phyloP scores from a whole-genome alignment of 192 early-diverging fungal species.

The Gonapodya prolifera region DNA sequence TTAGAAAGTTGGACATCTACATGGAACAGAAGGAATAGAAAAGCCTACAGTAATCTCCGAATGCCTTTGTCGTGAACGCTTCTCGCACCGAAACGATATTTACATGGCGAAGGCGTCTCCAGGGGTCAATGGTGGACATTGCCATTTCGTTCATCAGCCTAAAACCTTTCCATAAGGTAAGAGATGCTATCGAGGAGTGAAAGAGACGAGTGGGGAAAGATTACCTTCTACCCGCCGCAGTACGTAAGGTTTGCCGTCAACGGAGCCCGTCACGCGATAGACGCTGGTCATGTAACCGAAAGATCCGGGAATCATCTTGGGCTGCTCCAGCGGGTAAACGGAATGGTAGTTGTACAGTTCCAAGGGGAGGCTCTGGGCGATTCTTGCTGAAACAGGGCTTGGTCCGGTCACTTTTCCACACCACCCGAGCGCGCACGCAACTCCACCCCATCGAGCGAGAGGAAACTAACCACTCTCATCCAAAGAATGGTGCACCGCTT shows the following conservation, averaged over 20 bases:
- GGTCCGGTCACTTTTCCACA: too few relatives aligned
- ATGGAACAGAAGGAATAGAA: neutral
- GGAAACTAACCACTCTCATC: slow-evolving; percentile 24
- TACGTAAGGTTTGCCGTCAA: slow-evolving; percentile 76
- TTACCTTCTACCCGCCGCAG: slow-evolving; percentile 71
- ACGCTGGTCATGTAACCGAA: slow-evolving; percentile 58
- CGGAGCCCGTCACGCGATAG: slow-evolving; percentile 75
- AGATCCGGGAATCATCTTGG: slow-evolving; percentile 31
- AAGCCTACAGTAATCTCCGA: slow-evolving; percentile 72
- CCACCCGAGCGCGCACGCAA: slow-evolving; percentile 18
- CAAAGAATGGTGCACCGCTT: slow-evolving; percentile 28
- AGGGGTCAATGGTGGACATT: slow-evolving; percentile 71
- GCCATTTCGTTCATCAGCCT: slow-evolving; percentile 64
- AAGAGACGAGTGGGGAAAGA: slow-evolving; percentile 37
- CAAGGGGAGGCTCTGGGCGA: slow-evolving; percentile 29
- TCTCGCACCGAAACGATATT: slow-evolving; percentile 79
- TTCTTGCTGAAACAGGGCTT: neutral
- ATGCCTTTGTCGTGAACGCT: slow-evolving; percentile 90
- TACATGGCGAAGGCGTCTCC: slow-evolving; percentile 70
- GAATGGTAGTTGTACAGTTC: slow-evolving; percentile 88
- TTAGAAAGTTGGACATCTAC: neutral
- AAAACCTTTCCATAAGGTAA: slow-evolving; percentile 78
- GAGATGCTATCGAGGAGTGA: slow-evolving; percentile 53
- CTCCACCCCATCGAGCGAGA: slow-evolving; percentile 15
- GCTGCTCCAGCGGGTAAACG: slow-evolving; percentile 47